These are phyloP conservation scores for Oxyria digyna DNA, from an alignment of 148 eudicot species.

Conservation along the genomic window DNA sequence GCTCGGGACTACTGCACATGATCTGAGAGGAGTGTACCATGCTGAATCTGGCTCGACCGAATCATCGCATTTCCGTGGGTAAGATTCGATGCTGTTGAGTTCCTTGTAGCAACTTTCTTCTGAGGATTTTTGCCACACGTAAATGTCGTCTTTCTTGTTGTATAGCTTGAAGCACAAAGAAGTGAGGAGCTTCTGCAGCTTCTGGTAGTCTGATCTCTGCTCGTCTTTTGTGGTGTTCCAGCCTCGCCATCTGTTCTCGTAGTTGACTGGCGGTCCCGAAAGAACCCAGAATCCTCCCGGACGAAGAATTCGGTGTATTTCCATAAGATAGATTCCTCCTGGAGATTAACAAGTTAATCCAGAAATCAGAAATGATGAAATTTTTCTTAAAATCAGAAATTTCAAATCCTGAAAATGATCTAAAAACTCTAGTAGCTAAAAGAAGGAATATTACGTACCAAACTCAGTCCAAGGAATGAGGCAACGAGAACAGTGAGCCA, in stretches of 20 bases:
- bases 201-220: slow-evolving; percentile 67
- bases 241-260: slow-evolving; percentile 75
- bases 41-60: slow-evolving; percentile 82
- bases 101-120: slow-evolving; percentile 57
- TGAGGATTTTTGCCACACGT: slow-evolving; percentile 79
- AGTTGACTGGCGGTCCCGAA: slow-evolving; percentile 96
- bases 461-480: slow-evolving; percentile 94
- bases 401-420: neutral
- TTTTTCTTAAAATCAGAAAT: too few species aligned
- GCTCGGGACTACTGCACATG: slow-evolving; percentile 67
- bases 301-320: slow-evolving; percentile 79
- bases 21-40: slow-evolving; percentile 91
- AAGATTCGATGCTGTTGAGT: slow-evolving; percentile 44
- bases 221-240: slow-evolving; percentile 89
- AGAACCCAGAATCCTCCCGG: slow-evolving; percentile 99
- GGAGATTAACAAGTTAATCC: neutral
- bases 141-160: slow-evolving; percentile 71
- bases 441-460: slow-evolving; percentile 29
- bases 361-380: neutral
- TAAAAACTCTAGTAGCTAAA: neutral
- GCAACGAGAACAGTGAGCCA: slow-evolving; percentile 97
- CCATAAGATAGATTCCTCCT: slow-evolving; percentile 96
- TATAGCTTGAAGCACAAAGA: slow-evolving; percentile 80
- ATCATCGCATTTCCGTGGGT: slow-evolving; percentile 88
- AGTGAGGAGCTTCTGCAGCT: slow-evolving; percentile 56